Evolutionary conservation across 805 yeast species (phyloP).

Genomic region (Suhomyces sp.): DNA sequence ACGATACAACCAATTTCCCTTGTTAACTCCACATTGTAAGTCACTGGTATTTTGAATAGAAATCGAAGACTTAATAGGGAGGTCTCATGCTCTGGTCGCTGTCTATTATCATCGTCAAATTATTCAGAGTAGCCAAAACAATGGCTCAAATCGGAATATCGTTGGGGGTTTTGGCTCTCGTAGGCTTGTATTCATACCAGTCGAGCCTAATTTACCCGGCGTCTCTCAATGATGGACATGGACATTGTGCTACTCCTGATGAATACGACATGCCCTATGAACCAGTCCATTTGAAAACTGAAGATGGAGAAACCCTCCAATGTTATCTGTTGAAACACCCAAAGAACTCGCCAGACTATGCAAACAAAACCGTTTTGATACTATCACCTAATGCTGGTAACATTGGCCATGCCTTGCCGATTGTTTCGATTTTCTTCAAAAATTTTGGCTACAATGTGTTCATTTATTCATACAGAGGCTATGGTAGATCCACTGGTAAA

Average conservation of each 20-base stretch:
- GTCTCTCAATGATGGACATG: constrained; percentile 68
- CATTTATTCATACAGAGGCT: constrained; percentile 86
- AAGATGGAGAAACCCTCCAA: constrained; percentile 67
- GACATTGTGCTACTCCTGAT: constrained; percentile 74
- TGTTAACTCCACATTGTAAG: not conserved
- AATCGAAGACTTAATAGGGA: not conserved
- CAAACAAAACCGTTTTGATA: constrained; percentile 68
- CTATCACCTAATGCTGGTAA: constrained; percentile 95
- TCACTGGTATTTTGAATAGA: not conserved
- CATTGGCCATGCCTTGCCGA: constrained; percentile 85
- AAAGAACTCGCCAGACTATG: constrained; percentile 30
- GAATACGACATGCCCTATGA: constrained; percentile 62
- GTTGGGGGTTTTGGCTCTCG: constrained; percentile 42
- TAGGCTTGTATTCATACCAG: constrained; percentile 62
- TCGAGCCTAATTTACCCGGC: constrained; percentile 78
- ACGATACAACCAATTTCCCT: not conserved
- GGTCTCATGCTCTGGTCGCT: not conserved
- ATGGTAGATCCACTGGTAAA: constrained; percentile 74
- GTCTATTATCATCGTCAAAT: constrained; percentile 8
- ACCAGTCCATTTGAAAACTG: constrained; percentile 55
- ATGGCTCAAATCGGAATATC: constrained; percentile 42
- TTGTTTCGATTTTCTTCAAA: constrained; percentile 65
- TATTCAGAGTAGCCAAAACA: constrained; percentile 20
- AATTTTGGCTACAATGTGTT: constrained; percentile 72
- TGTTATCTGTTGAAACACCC: constrained; percentile 61